Evolutionary conservation across 495 filamentous ascomycete species (phyloP), one percentile per base, ranked within the genome.

Genomic region (Penicillium manginii): DNA sequence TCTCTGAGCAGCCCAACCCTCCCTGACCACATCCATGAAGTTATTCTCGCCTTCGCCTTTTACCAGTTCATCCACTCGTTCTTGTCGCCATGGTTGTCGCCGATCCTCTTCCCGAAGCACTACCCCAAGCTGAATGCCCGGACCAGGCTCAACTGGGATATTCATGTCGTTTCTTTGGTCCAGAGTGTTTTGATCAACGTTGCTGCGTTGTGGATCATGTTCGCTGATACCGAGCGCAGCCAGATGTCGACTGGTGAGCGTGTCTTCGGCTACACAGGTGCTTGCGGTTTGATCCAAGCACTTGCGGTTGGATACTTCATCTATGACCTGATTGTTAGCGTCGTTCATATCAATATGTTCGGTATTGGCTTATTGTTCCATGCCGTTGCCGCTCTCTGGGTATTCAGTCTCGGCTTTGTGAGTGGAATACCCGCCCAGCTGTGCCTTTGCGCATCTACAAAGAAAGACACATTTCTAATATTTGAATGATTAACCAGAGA

Each of bases 231-330:
- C 46, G 91, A 97, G 77, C 83, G 94, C 54, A 78, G 72, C 58
- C 75, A 72, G 33, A 93, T 93, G 87, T 81, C 83, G 55, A 83
- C 81, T 72, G 77, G 85, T 48, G 86, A 91, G 72, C 85, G 93
- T n/a, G 81, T 98, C 37, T 96, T 88, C 81, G 96, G 91, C 10
- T 97, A 99, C 69, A 92, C 89, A 11, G 91, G 91, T 10, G 84
- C 79, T n/a, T 82, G 81, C 18, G 93, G 90, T 23, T 81, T 97
- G 75, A 85, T 97, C 54, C 88, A 92, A 70, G 90, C 85, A 15
- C 81, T 97, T 57, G 94, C 92, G 0, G 81, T 85, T 1, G 94
- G 96, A n/a, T 99, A 99, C 72, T 99, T 99, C 63, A 67, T 97
- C 61, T 99, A 93, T 85, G 94, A 98, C 69, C 69, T 98, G 58